Conservation (phyloP, 371 early-diverging fungal species). For the Gilbertella persicaria region DNA sequence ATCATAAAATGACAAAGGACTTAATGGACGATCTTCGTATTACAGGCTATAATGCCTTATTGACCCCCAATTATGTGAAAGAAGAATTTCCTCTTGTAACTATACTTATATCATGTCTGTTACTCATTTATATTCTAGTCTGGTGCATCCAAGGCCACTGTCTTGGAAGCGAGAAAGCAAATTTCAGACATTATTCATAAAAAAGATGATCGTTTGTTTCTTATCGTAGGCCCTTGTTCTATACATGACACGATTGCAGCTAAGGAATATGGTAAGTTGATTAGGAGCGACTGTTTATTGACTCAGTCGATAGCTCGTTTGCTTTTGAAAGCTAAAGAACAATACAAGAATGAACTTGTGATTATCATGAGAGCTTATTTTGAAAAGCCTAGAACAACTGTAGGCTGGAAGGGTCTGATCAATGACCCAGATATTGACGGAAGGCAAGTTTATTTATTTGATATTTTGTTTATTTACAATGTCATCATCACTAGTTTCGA, state of each 20-base stretch:
- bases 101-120: neutral
- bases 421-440: constrained; percentile 89
- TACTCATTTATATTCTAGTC: constrained; percentile 19
- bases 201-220: constrained; percentile 80
- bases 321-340: constrained; percentile 34
- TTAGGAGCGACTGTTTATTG: neutral
- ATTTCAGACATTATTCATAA: constrained; percentile 70
- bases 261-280: constrained; percentile 66
- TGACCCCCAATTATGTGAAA: constrained; percentile 39
- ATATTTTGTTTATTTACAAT: no score
- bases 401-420: constrained; percentile 94
- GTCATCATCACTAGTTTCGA: no score
- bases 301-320: constrained; percentile 17
- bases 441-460: constrained; percentile 41
- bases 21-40: constrained; percentile 36
- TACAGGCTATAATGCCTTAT: constrained; percentile 42
- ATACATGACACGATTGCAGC: constrained; percentile 90
- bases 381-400: constrained; percentile 93
- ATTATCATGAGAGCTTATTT: constrained; percentile 94
- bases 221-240: constrained; percentile 95
- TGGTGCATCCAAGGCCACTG: constrained; percentile 29
- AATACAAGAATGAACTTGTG: constrained; percentile 62
- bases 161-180: constrained; percentile 56
- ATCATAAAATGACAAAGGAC: constrained; percentile 1
- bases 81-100: constrained; percentile 62